Percentiles rank a stretch among this genome's conserved stretches.
Evolutionary conservation across 345 rosid genomes (phyloP).

Genomic region (Citrus trifoliata): DNA sequence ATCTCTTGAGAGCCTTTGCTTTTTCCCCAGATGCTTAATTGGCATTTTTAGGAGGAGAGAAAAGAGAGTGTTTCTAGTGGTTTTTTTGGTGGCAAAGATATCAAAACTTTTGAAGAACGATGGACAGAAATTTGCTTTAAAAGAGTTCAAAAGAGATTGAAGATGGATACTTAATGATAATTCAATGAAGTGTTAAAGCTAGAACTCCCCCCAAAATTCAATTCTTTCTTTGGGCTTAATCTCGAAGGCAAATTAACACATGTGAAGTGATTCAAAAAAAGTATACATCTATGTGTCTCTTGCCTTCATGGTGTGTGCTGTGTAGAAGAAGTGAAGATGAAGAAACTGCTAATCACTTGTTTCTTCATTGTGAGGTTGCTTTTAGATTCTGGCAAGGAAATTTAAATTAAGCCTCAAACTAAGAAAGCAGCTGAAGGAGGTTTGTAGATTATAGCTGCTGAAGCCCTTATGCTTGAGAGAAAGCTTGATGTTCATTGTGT

Average conservation of each 20-base stretch:
- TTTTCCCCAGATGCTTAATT: no score
- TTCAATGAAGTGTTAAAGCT: background rate
- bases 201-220: background rate
- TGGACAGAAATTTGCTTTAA: no score
- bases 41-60: no score
- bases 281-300: background rate
- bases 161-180: no score
- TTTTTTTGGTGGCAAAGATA: no score
- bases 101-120: no score
- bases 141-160: no score
- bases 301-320: no score
- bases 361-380: background rate
- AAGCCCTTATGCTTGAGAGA: background rate
- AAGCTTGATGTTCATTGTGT: background rate
- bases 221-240: background rate
- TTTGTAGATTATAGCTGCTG: background rate
- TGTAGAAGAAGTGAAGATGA: no score
- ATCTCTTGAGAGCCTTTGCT: no score
- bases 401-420: background rate
- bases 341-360: background rate
- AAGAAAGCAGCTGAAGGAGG: background rate
- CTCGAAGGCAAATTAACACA: background rate
- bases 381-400: background rate
- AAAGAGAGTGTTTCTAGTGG: no score
- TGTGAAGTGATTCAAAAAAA: background rate